These are phyloP conservation scores for Colletotrichum orbiculare DNA, from an alignment of 2,329 filamentous ascomycete genomes.

Conservation along the genomic window DNA sequence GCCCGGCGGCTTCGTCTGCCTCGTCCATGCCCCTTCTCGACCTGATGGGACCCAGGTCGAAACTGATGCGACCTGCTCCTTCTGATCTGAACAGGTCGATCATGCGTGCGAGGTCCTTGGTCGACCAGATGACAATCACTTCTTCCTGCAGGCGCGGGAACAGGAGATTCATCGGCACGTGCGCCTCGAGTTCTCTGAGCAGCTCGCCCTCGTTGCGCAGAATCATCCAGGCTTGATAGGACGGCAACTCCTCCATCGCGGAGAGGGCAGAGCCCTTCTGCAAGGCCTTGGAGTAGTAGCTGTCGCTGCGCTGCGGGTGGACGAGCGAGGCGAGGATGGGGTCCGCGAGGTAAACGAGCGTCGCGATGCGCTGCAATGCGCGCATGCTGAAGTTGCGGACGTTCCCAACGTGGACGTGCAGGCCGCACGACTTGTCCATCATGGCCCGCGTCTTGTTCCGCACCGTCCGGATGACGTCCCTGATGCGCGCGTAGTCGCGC, in stretches of 20 bases:
- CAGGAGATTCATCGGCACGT: constrained; percentile 14
- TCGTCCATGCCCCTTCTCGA: not conserved
- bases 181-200: constrained; percentile 4
- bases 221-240: not conserved
- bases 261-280: not conserved
- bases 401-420: constrained; percentile 29
- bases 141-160: not conserved
- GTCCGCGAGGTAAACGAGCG: constrained; percentile 11
- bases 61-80: not conserved
- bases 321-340: constrained; percentile 15
- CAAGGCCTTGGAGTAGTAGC: not conserved
- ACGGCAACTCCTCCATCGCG: not conserved
- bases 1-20: not conserved
- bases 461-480: constrained; percentile 7
- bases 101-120: not conserved
- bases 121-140: constrained; percentile 9
- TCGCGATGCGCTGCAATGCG: constrained; percentile 16
- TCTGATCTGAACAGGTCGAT: not conserved
- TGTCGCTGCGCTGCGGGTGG: constrained; percentile 1
- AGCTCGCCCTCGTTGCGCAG: not conserved
- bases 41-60: not conserved
- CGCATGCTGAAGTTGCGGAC: constrained; percentile 13
- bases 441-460: constrained; percentile 15
- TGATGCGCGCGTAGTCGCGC: constrained; percentile 3
- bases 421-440: constrained; percentile 5